Evolutionary conservation across 2,329 filamentous ascomycete genomes (phyloP).

Genomic region (Helicocarpus griseus): DNA sequence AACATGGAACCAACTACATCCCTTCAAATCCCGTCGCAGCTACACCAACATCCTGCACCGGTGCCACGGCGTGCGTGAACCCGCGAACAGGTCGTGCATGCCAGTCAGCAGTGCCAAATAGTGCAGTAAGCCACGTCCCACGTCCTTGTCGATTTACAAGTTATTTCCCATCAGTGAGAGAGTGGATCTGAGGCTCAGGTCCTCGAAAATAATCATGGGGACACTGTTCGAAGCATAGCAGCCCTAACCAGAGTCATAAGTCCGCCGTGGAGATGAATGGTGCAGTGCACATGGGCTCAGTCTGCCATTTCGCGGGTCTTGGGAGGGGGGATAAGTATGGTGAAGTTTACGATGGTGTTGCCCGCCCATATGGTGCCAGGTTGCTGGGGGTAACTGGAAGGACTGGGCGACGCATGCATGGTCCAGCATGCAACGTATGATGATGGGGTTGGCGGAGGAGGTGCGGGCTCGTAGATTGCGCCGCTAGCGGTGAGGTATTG

Average conservation of each 20-base stretch:
- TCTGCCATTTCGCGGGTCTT: neutral
- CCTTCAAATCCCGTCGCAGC: neutral
- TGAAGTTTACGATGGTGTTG: conserved; percentile 5
- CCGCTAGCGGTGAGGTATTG: neutral
- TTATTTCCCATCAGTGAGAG: conserved; percentile 1
- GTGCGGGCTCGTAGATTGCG: neutral
- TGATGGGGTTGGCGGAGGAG: neutral
- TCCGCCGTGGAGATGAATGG: conserved; percentile 5
- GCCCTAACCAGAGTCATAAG: conserved; percentile 4
- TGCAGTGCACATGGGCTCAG: neutral
- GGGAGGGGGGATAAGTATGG: conserved; percentile 3
- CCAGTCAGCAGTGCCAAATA: conserved; percentile 2
- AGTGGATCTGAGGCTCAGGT: neutral
- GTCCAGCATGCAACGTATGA: conserved; percentile 5
- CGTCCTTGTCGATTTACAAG: neutral
- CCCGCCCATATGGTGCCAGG: neutral
- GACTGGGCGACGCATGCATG: conserved; percentile 1
- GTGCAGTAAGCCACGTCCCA: neutral
- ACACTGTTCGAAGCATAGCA: conserved; percentile 6
- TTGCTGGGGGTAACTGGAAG: neutral
- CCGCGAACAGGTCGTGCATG: conserved; percentile 8
- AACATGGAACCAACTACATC: neutral
- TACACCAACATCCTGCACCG: neutral
- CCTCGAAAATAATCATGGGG: neutral
- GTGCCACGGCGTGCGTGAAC: conserved; percentile 1